These are phyloP conservation scores for Lepidopterella palustris DNA, from an alignment of 495 filamentous ascomycete genomes.

Conservation along the genomic window DNA sequence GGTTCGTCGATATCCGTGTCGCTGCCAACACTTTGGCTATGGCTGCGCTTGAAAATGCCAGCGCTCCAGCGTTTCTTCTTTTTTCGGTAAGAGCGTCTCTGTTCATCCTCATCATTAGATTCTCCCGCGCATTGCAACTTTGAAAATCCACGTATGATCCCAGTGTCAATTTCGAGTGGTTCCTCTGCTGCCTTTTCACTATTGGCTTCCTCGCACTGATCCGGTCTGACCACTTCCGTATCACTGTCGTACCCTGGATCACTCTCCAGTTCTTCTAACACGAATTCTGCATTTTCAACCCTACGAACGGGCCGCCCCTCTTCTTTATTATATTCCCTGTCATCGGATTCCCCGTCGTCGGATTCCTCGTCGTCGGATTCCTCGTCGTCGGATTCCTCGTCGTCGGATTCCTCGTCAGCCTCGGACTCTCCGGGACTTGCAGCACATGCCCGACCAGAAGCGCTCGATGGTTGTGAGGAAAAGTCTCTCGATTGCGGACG, in stretches of 20 bases:
- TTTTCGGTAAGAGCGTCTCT: slow-evolving; percentile 15
- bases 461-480: slow-evolving; percentile 26
- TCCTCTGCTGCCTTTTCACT: slow-evolving; percentile 21
- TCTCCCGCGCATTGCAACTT: slow-evolving; percentile 20
- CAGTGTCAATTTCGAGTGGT: slow-evolving; percentile 10
- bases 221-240: slow-evolving; percentile 32
- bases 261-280: slow-evolving; percentile 33
- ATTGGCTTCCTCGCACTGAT: slow-evolving; percentile 33
- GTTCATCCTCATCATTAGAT: slow-evolving; percentile 24
- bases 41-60: slow-evolving; percentile 33
- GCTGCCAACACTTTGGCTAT: slow-evolving; percentile 33
- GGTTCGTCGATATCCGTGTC: slow-evolving; percentile 31
- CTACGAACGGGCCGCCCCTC: slow-evolving; percentile 1
- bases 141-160: slow-evolving; percentile 18
- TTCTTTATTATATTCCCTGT: slow-evolving; percentile 13
- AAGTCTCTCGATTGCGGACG: slow-evolving; percentile 21
- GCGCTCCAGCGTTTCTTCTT: slow-evolving; percentile 34
- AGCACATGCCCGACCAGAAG: slow-evolving; percentile 17
- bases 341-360: background rate
- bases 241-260: slow-evolving; percentile 32
- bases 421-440: slow-evolving; percentile 20
- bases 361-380: background rate
- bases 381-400: background rate
- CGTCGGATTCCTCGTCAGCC: slow-evolving; percentile 20
- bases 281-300: slow-evolving; percentile 25